phyloP scores from a whole-genome alignment of 352 stramenopile species.

The Globisporangium emineosum region DNA sequence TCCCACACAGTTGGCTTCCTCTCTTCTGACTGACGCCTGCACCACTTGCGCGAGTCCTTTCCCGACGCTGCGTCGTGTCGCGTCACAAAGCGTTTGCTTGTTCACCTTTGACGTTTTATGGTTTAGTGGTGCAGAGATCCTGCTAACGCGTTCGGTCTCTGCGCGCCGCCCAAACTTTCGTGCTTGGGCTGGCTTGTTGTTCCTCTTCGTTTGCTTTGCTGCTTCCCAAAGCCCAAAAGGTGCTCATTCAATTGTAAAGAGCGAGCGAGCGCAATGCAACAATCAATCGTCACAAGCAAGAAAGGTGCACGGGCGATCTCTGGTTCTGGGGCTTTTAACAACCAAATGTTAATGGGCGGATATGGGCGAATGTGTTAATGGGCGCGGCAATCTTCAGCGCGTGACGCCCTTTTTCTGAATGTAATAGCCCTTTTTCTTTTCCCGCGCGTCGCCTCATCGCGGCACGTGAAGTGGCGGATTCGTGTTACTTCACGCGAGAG shows the following conservation, averaged over 20 bases:
- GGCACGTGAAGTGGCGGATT: neutral
- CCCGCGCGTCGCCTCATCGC: neutral
- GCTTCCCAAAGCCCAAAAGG: neutral
- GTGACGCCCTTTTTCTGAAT: neutral
- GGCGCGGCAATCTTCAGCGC: neutral
- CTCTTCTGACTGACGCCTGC: neutral
- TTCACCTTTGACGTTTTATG: neutral
- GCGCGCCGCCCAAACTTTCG: neutral
- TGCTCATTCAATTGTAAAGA: neutral
- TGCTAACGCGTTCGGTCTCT: neutral
- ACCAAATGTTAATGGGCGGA: too few species aligned
- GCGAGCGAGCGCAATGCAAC: neutral
- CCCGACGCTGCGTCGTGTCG: neutral
- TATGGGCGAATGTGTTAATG: neutral
- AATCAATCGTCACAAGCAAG: neutral
- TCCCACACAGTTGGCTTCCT: neutral
- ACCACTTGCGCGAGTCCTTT: neutral
- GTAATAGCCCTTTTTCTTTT: neutral
- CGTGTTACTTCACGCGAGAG: slow-evolving; percentile 5
- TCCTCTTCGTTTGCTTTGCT: neutral
- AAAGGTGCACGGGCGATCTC: slow-evolving; percentile 2
- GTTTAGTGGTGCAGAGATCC: neutral
- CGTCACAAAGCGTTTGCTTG: neutral
- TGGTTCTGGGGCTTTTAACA: too few species aligned
- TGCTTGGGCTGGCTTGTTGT: neutral